Base-by-base conservation (phyloP, 192 early-diverging fungal genomes). In the Umbelopsis isabellina region DNA sequence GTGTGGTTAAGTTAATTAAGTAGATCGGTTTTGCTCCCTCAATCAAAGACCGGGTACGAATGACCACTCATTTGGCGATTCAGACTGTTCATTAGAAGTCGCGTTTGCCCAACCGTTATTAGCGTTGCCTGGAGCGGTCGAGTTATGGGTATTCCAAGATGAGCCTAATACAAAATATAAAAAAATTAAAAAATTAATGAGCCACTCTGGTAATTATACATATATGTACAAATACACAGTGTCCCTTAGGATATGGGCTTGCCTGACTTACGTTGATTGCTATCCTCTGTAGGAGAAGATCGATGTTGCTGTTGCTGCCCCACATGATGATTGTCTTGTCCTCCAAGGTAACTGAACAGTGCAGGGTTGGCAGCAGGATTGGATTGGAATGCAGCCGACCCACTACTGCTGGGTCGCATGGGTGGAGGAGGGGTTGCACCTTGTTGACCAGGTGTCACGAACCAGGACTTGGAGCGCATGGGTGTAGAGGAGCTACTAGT, bases 341-440 rank as follows among this genome's bases (percentile, higher is more conserved):
- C 55, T 61, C 55, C 55, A 35, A 61, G 55, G 30, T 61, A 61
- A 35, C 55, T 61, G 55, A 61, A 61, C 23, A 61, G 55, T 15
- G 55, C 55, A 37, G 55, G 55, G 30, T 61, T 61, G 55, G 55
- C 27, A 35, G 55, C 27, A 61, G 55, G 55, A 12, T 25, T 30
- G 27, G 55, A 61, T 15, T 25, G 33, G 13, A 61, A 61, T 4
- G 55, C 27, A 12, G 55, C 27, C 27, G 55, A 61, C 37, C 55
- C 55, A 61, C 55, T 61, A n/a, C 55, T 61, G 30, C 55, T 61
- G 4, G 55, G 27, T 35, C 55, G 55, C 55, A 61, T 61, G 10
- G 55, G 55, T 37, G 55, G 55, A 61, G 55, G 55, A 61, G 55
- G 55, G 25, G 55, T 61, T 0, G 33, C 55, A 35, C 25, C 33